Base-by-base conservation (phyloP, 1,284 basidiomycete genomes). In the Boletus hoseneyae region DNA sequence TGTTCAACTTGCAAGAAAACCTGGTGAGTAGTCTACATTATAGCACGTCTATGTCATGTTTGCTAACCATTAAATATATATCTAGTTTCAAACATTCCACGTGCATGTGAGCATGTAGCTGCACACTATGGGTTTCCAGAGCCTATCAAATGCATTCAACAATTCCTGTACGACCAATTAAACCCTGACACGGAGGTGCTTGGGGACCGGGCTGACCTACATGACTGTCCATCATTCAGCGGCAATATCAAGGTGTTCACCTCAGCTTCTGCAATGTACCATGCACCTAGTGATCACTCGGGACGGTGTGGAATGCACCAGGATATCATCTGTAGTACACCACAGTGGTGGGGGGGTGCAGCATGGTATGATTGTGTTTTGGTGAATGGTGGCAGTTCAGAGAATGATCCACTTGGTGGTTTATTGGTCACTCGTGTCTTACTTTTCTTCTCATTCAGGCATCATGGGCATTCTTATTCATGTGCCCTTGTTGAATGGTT, bases 221-320 rank as follows among this genome's bases (percentile, higher is more conserved):
- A 47, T 10, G 23, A 37, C 23, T 56, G 48, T 21, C 61, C 58
- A 11, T 0, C 0, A 0, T 49, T 57, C 21, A 4, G 10, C 1
- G 51, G 55, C 18, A 44, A 47, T 2, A 40, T 69, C 12, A 50
- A 16, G 6, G 57, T 69, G 0, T 65, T 57, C 21, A 53, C 56
- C n/a, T 70, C 66, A 25, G 69, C 65, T 1, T 42, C 54, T 9
- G 55, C 68, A 0, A 52, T 45, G 0, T 70, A 58, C 45, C 65
- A 56, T 55, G 66, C 69, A 6, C 65, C 62, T 11, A 68, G 68
- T 45, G 59, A 70, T 35, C 39, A 53, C 2, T 62, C 51, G 19
- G 65, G 69, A 6, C 40, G 55, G 6, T 45, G 48, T 4, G 65
- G 67, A 0, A 65, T 70, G 64, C 56, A 55, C n/a, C 53, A 48